phyloP scores from a whole-genome alignment of 768 basidiomycete species.

The Paxillus ammoniavirescens region DNA sequence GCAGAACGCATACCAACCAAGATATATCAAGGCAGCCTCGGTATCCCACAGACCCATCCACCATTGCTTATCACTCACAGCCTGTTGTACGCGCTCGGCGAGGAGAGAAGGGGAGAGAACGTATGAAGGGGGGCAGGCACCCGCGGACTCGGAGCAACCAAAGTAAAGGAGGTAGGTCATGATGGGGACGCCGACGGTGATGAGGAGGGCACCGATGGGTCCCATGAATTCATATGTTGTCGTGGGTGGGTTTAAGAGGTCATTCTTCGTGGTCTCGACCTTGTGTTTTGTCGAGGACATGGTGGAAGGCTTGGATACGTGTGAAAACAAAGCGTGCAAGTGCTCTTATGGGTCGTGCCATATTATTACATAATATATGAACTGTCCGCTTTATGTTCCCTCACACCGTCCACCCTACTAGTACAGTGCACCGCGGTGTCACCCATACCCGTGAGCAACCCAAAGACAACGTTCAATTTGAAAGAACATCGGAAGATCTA shows the following conservation, averaged over 20 bases:
- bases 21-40: slow-evolving; percentile 71
- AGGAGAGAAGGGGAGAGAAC: slow-evolving; percentile 33
- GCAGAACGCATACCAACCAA: slow-evolving; percentile 90
- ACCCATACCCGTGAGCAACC: no score
- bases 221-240: slow-evolving; percentile 80
- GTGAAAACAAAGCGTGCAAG: not conserved
- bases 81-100: slow-evolving; percentile 39
- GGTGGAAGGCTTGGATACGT: not conserved
- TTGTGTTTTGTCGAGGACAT: slow-evolving; percentile 21
- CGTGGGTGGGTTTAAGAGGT: slow-evolving; percentile 66
- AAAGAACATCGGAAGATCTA: no score
- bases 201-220: slow-evolving; percentile 69
- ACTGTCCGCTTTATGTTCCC: no score
- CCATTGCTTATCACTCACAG: slow-evolving; percentile 52
- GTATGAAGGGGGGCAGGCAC: slow-evolving; percentile 63
- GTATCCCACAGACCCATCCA: slow-evolving; percentile 84
- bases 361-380: no score
- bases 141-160: slow-evolving; percentile 68
- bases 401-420: no score
- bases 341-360: no score
- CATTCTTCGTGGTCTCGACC: slow-evolving; percentile 11
- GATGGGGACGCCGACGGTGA: slow-evolving; percentile 70
- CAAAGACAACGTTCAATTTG: no score
- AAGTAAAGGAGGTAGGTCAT: slow-evolving; percentile 75
- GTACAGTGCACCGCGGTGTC: no score